Evolutionary conservation across 345 rosid species (phyloP), one percentile per base, ranked within the genome.

Genomic region (Conringia planisiliqua): DNA sequence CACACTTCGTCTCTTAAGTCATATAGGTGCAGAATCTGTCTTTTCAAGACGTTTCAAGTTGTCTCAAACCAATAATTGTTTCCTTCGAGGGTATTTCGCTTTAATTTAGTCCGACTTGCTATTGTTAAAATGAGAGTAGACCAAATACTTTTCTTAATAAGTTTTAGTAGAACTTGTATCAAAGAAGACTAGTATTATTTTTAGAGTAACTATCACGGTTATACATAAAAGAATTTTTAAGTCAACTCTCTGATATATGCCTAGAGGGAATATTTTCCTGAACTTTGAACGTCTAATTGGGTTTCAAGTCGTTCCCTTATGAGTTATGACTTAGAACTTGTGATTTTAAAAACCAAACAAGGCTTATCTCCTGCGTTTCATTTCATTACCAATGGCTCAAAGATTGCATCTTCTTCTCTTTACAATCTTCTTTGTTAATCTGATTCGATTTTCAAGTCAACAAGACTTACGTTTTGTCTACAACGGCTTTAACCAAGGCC

Each of bases 401-500:
- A 8, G 12, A 44, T 58, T 66, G 10, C 60, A 66, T 57, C 40
- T 43, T 36, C 20, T 66, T 42, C 6, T 48, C 61, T 48, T 13
- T 7, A 5, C 56, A 10, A 17, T 50, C 71, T 75, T 70, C 18
- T 57, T 12, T 43, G 6, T 44, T 11, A 62, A 64, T 32, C 44
- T 71, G 0, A 44, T 73, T 62, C 66, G 20, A 54, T 48, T 71
- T 14, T 60, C 57, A 18, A 79, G 79, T 75, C 73, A 71, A 81
- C 82, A 65, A 50, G 54, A 57, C 10, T 35, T 42, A 18, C 73
- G 66, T 29, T 84, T 85, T 73, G 18, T 75, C 71, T 89, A 59
- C 82, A 50, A 83, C 39, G 83, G 83, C 61, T 87, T 87, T 82
- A 33, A 7, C 14, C 80, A 64, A 66, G n/a, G 3, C 10, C 68